Evolutionary conservation across 2,329 filamentous ascomycete species (phyloP).

Genomic region (Colletotrichum zoysiae): DNA sequence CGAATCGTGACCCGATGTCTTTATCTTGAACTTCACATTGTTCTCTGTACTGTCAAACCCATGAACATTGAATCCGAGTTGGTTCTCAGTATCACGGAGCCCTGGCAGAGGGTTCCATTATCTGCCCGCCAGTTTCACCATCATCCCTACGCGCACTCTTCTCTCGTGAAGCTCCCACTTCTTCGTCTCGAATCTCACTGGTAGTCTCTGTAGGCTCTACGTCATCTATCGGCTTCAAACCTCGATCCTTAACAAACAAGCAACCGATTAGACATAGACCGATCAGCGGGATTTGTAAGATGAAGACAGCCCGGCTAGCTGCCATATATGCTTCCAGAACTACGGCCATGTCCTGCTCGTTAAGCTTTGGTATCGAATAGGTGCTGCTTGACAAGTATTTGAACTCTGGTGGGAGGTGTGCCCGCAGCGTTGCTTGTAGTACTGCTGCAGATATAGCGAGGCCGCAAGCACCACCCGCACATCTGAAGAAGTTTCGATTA

Average conservation of each 20-base stretch:
- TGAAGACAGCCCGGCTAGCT: constrained; percentile 68
- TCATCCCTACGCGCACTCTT: background rate
- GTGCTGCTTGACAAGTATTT: constrained; percentile 47
- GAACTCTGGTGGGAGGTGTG: constrained; percentile 46
- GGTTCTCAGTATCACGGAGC: background rate
- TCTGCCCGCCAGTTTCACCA: background rate
- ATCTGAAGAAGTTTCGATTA: constrained; percentile 72
- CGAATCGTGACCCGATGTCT: background rate
- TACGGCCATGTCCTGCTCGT: constrained; percentile 33
- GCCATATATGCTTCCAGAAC: constrained; percentile 60
- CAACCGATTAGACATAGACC: constrained; percentile 63
- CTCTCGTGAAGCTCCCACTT: constrained; percentile 1
- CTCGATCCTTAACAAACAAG: constrained; percentile 64
- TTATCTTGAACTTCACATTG: too few relatives aligned
- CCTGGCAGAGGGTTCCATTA: background rate
- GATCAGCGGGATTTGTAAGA: constrained; percentile 67
- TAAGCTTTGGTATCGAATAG: constrained; percentile 46
- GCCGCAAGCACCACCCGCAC: constrained; percentile 68
- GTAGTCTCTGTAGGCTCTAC: background rate
- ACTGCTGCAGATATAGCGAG: constrained; percentile 69
- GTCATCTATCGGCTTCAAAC: constrained; percentile 52
- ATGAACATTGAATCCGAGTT: background rate
- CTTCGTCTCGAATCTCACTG: constrained; percentile 29
- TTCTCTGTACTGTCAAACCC: background rate
- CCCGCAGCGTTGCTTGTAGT: constrained; percentile 49